Evolutionary conservation across 805 yeast species (phyloP), one percentile per base, ranked within the genome.

Genomic region (Starmerella tilneyi): DNA sequence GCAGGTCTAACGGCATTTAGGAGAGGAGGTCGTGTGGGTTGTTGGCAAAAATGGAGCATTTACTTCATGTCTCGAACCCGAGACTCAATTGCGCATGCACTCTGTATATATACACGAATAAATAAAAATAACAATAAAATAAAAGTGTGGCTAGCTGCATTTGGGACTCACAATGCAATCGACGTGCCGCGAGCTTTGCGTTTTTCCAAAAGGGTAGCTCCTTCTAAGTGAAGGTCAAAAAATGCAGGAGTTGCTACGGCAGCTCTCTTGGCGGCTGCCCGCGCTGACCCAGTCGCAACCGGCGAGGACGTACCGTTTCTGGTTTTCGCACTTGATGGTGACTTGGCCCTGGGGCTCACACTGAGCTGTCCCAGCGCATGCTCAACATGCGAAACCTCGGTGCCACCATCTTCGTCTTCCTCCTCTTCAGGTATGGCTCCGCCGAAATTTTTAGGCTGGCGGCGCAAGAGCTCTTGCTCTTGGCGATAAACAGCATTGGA

Each of bases 401-500:
- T 43, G 22, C 36, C 43, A 53, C 56, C 57, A 9, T 59, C 61
- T 23, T 59, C 63, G 41, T 66, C 71, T 42, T 59, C 65, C 28
- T 61, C 64, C 48, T 66, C 68, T 30, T 57, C 58, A 12, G 63
- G 42, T 22, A 52, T 56, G 34, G 51, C 55, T 41, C 47, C 31
- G 32, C 36, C 30, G 9, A 17, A 55, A 35, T 41, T 51, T 45
- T 27, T 46, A 51, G 56, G 49, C 28, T 53, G 57, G 28, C 54
- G 55, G 7, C 64, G 53, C 7, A 73, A 70, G 47, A 60, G 59
- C 44, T 81, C 88, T 58, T 78, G 83, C 42, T 81, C 85, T 66
- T 74, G 72, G 56, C 94, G 76, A 59, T 84, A 89, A 15, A 84
- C 85, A 5, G 94, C 94, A 41, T 84, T 81, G 23, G 86, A 78